Conservation (phyloP, 495 filamentous ascomycete species). For the Tricharina praecox region DNA sequence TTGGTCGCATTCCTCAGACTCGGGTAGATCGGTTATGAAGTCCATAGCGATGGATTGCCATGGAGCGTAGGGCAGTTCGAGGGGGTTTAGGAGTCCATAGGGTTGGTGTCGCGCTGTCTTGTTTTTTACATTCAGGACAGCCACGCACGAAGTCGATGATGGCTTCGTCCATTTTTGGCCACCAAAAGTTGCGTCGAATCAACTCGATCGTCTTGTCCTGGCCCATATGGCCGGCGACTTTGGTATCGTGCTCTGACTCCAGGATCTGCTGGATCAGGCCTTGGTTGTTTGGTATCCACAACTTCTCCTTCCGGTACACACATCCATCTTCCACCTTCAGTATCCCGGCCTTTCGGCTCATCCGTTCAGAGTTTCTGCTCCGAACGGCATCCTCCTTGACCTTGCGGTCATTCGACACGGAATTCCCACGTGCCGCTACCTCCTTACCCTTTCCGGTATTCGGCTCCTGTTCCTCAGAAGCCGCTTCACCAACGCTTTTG, state of each 20-base stretch:
- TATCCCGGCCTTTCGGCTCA: no score
- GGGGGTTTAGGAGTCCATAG: slow-evolving; percentile 3
- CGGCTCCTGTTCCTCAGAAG: no score
- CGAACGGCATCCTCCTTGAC: no score
- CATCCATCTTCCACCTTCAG: neutral
- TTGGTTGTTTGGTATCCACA: slow-evolving; percentile 1
- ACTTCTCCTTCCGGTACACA: neutral
- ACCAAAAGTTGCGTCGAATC: slow-evolving; percentile 2
- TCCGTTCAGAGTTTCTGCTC: no score
- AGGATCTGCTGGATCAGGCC: neutral
- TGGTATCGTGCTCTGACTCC: slow-evolving; percentile 5
- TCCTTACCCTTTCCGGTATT: no score
- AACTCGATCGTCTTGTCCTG: slow-evolving; percentile 9
- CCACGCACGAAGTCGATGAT: neutral
- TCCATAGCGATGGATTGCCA: slow-evolving; percentile 11
- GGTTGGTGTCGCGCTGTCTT: neutral
- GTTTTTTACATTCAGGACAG: neutral
- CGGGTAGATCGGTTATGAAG: slow-evolving; percentile 8
- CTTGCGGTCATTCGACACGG: no score
- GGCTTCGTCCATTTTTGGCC: neutral
- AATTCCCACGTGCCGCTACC: no score
- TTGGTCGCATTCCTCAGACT: neutral
- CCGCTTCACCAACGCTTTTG: neutral
- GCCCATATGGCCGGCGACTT: slow-evolving; percentile 6
- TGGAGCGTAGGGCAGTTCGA: neutral